Conservation (phyloP, 768 basidiomycete genomes). For the Pulveroboletus sp. region DNA sequence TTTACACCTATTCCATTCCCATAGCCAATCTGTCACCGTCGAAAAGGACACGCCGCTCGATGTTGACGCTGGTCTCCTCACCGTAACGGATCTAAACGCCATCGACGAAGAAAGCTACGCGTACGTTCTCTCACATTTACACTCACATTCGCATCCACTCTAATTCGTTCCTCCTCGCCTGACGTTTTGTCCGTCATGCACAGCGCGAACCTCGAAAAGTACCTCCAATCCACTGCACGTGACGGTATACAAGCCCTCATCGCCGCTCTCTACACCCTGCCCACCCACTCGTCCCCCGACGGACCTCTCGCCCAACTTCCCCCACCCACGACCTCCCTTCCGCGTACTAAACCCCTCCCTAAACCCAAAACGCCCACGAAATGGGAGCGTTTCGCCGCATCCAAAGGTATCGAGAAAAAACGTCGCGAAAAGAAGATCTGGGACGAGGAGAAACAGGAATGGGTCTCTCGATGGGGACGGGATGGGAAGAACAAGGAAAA, state of each 20-base stretch:
- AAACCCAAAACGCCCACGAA: slow-evolving; percentile 91
- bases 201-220: slow-evolving; percentile 75
- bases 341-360: slow-evolving; percentile 88
- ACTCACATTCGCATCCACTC: background rate
- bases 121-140: too few species aligned
- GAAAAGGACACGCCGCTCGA: slow-evolving; percentile 78
- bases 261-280: slow-evolving; percentile 75
- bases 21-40: slow-evolving; percentile 61
- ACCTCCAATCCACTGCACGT: slow-evolving; percentile 72
- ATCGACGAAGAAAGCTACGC: slow-evolving; percentile 81
- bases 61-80: slow-evolving; percentile 77
- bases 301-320: slow-evolving; percentile 85
- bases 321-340: slow-evolving; percentile 67
- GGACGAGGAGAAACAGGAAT: slow-evolving; percentile 94
- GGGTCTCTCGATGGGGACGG: slow-evolving; percentile 88
- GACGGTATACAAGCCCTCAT: slow-evolving; percentile 82
- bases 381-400: slow-evolving; percentile 93
- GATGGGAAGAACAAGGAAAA: slow-evolving; percentile 83
- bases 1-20: background rate
- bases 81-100: slow-evolving; percentile 83
- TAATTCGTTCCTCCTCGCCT: background rate
- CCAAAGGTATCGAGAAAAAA: slow-evolving; percentile 87
- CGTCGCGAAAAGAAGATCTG: slow-evolving; percentile 76
- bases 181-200: too few species aligned
- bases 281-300: slow-evolving; percentile 66